Percentiles rank a stretch among this genome's conserved stretches.
These are phyloP conservation scores for Neonectria ditissima DNA, from an alignment of 2,329 filamentous ascomycete genomes.

Conservation along the genomic window DNA sequence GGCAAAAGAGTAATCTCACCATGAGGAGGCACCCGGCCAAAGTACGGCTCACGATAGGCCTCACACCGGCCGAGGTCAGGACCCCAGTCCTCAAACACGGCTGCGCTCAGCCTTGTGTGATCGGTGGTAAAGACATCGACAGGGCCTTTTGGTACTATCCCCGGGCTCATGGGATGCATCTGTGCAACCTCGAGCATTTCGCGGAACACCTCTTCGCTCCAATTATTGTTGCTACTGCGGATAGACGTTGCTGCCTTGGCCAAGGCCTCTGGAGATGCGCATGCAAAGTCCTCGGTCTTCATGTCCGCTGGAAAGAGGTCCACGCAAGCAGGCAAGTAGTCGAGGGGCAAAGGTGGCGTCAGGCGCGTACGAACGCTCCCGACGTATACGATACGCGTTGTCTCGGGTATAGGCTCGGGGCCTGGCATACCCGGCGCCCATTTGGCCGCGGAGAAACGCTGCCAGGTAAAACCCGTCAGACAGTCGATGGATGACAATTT, in stretches of 20 bases:
- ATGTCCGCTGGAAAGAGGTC: conserved; percentile 15
- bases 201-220: conserved; percentile 15
- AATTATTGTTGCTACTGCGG: conserved; percentile 19
- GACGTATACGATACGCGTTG: conserved; percentile 17
- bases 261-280: conserved; percentile 6
- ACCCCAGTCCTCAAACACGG: conserved; percentile 22
- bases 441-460: conserved; percentile 15
- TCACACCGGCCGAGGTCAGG: conserved; percentile 24
- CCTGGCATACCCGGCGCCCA: not conserved
- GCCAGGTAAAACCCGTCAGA: conserved; percentile 19
- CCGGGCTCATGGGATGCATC: conserved; percentile 14
- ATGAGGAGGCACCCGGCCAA: conserved; percentile 14
- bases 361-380: conserved; percentile 20
- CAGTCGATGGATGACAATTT: conserved; percentile 18
- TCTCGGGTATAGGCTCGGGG: not conserved
- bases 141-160: conserved; percentile 16
- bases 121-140: conserved; percentile 19
- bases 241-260: conserved; percentile 9
- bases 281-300: not conserved
- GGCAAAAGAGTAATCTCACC: conserved; percentile 25
- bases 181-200: conserved; percentile 18
- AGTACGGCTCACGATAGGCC: conserved; percentile 22
- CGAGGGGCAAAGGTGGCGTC: conserved; percentile 10
- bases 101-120: conserved; percentile 12
- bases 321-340: conserved; percentile 20